Percentiles rank a stretch among this genome's conserved stretches.
phyloP scores from a whole-genome alignment of 2,329 filamentous ascomycete species.

The Sclerotinia borealis region DNA sequence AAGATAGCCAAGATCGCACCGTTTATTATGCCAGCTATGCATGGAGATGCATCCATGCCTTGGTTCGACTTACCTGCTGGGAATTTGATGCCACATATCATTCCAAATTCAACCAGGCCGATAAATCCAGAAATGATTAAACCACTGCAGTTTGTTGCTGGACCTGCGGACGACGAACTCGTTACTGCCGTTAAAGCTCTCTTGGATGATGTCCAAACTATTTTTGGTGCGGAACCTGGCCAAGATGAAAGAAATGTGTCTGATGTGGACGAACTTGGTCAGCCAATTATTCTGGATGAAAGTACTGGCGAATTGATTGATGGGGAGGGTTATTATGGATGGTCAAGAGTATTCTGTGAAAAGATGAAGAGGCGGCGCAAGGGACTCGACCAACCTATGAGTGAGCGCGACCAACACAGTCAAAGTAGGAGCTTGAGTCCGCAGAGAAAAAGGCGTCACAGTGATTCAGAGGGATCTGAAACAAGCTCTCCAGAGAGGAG shows the following conservation, averaged over 20 bases:
- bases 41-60: slow-evolving; percentile 66
- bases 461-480: slow-evolving; percentile 23
- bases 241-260: slow-evolving; percentile 43
- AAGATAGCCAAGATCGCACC: slow-evolving; percentile 55
- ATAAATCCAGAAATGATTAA: slow-evolving; percentile 67
- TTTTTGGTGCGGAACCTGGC: slow-evolving; percentile 53
- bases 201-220: slow-evolving; percentile 60
- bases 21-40: slow-evolving; percentile 66
- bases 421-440: slow-evolving; percentile 27
- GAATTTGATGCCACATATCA: slow-evolving; percentile 73
- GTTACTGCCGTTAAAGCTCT: slow-evolving; percentile 64
- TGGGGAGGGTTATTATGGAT: slow-evolving; percentile 79
- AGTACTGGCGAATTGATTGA: slow-evolving; percentile 54
- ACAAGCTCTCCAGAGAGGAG: slow-evolving; percentile 20
- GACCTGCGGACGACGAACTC: slow-evolving; percentile 61
- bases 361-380: slow-evolving; percentile 61
- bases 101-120: slow-evolving; percentile 67
- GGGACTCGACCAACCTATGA: slow-evolving; percentile 18
- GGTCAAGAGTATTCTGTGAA: slow-evolving; percentile 74
- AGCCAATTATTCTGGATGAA: slow-evolving; percentile 59
- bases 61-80: slow-evolving; percentile 81
- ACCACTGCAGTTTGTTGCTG: slow-evolving; percentile 63
- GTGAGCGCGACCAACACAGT: slow-evolving; percentile 17
- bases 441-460: slow-evolving; percentile 27
- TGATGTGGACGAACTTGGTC: slow-evolving; percentile 73